Evolutionary conservation across 2,329 filamentous ascomycete genomes (phyloP), one percentile per base, ranked within the genome.

Genomic region (Allantophomopsis lycopodina): DNA sequence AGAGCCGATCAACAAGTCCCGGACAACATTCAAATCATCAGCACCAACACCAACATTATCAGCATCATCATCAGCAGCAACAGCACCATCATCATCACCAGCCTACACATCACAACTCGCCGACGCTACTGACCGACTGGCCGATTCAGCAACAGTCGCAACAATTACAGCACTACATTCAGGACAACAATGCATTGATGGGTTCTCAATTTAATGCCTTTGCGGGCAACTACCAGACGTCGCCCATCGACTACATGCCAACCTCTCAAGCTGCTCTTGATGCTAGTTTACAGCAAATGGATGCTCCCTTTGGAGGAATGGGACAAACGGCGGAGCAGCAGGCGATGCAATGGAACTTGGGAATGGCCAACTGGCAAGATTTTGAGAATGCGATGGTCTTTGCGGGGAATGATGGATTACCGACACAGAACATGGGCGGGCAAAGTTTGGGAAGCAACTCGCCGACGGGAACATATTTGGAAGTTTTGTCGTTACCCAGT

Each of bases 401-500:
- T 48, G 61, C 64, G 6, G 50, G 60, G n/a, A 49, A 48, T 31
- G 60, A 67, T 44, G 67, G 70, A 31, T 60, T 73, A 21, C 57
- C 63, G 11, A 59, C 20, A 32, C 21, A 65, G 40, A 59, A 66
- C 46, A 56, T 59, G 20, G 55, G 66, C 28, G 52, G 63, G 28
- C 62, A 65, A 59, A 69, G 66, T 50, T 50, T 71, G 43, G 69
- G 64, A 42, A 73, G 64, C 55, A 79, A 75, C 52, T 88, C 83
- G 31, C 83, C 83, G 1, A 83, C 79, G 2, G 79, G 83, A 50
- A 83, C 80, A 21, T 88, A 85, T 58, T 65, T 94, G 36, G 88
- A 95, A 60, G 83, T 94, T 28, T 65, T 89, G 37, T 95, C 89
- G 6, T 66, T 94, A 34, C 72, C 75, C 17, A 80, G 78, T 41